These are phyloP conservation scores for Saccharomycopsis sp. DNA, from an alignment of 805 yeast species.

Conservation along the genomic window DNA sequence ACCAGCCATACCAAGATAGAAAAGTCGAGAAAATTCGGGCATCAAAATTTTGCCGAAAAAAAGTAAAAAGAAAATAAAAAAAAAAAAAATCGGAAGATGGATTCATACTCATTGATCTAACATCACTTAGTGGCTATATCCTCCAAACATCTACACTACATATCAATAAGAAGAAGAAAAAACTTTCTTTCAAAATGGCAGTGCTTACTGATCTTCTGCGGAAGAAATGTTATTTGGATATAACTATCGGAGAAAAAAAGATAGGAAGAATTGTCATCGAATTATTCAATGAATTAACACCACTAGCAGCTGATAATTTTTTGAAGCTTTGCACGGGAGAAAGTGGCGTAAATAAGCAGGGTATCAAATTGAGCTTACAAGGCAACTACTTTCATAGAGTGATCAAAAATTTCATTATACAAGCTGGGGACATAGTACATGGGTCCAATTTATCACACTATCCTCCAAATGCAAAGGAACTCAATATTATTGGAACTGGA, in stretches of 20 bases:
- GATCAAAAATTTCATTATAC: constrained; percentile 62
- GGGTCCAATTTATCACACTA: constrained; percentile 29
- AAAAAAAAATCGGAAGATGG: too few species aligned
- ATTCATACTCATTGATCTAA: too few species aligned
- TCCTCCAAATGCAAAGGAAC: constrained; percentile 22
- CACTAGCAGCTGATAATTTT: constrained; percentile 49
- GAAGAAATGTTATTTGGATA: constrained; percentile 42
- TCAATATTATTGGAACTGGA: constrained; percentile 33
- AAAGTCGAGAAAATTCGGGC: too few species aligned
- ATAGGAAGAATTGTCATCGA: constrained; percentile 60
- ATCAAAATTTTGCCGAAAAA: too few species aligned
- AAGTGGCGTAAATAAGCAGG: constrained; percentile 21
- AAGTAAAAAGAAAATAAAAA: too few species aligned
- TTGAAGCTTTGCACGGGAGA: constrained; percentile 38
- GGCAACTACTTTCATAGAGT: constrained; percentile 53
- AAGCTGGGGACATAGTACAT: constrained; percentile 53
- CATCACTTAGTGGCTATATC: too few species aligned
- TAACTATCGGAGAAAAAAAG: constrained; percentile 35
- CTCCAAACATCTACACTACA: too few species aligned
- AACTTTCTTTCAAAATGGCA: too few species aligned
- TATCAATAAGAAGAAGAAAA: too few species aligned
- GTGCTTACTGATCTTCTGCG: constrained; percentile 5
- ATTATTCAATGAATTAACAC: constrained; percentile 44
- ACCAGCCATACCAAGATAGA: too few species aligned
- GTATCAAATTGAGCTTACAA: constrained; percentile 31